Evolutionary conservation across 2,329 filamentous ascomycete species (phyloP), one percentile per base, ranked within the genome.

Genomic region (Ophiosphaerella herpotricha): DNA sequence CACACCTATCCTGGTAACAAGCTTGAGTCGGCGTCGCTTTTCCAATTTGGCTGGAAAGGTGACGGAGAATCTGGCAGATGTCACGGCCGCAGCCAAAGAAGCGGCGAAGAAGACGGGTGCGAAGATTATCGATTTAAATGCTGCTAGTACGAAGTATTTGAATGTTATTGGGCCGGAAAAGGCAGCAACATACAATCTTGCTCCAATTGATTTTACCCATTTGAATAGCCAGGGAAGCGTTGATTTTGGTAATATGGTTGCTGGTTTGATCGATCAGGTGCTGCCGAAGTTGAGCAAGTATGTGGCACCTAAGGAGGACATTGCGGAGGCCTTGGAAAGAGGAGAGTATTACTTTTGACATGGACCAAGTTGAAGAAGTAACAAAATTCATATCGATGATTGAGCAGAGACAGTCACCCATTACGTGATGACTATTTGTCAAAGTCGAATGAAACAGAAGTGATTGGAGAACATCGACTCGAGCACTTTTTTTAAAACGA

Each of bases 91-190:
- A 2, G 76, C 82, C 0, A 78, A 80, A 14, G 60, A 61, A 1
- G 80, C 80, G 0, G 80, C 82, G 0, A 39, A 70, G 2, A 58
- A 61, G 4, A 75, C 69, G 0, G 61, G 63, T 1, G 69, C 75
- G 1, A 59, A 63, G 0, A 75, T 71, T n/a, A 74, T 84, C 23
- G 77, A 85, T 64, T 66, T 85, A 35, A 84, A 83, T 57, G 60
- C 64, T 6, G 78, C 76, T 7, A 81, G 78, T 40, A 68, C 74
- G 7, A 63, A 70, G 18, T 84, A 82, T 60, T 67, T 82, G 29
- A 76, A 81, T 56, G 72, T 72, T 2, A 80, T 85, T 50, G 82
- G 82, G 3, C 63, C 73, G 32, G 59, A 61, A 0, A 73, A 76
- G 3, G 77, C 80, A 7, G 75, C 76, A 41, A 74, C 61, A 23